Evolutionary conservation across 352 stramenopile species (phyloP), one percentile per base, ranked within the genome.

Genomic region (Globisporangium nagaii): DNA sequence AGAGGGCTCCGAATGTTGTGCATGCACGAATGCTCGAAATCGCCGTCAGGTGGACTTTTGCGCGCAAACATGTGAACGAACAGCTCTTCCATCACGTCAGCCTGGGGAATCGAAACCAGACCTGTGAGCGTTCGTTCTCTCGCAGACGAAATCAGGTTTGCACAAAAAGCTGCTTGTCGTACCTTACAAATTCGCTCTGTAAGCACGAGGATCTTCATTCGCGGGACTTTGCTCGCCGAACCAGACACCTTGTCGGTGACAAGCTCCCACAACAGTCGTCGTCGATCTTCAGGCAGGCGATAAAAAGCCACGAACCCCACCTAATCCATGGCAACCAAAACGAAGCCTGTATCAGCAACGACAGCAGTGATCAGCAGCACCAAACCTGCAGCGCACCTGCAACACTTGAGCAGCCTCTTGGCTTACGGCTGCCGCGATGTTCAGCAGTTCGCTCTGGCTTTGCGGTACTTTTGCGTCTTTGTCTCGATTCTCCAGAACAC

Each of bases 251-350:
- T 28, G 7, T 25, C 22, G 6, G 71, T 39, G n/a, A n/a, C n/a
- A 12, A 75, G 49, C 5, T 65, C 46, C 57, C 56, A 70, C 15
- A 74, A 34, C 12, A 75, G 25, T 17, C 19, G 25, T 1, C 60
- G 55, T 10, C 66, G 61, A 12, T 17, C 28, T 4, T n/a, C 9
- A 6, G 49, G n/a, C 2, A 35, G 44, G 0, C 71, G 71, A 39
- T 84, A 85, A 55, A 86, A 86, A 17, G 54, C 34, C 13, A 37
- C 43, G 41, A 86, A 86, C 13, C 75, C 74, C 44, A 81, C 66
- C 74, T 85, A 43, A 25, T 15, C 13, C 9, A 31, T 42, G 35
- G 6, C 10, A 41, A 2, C 35, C 35, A 19, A 12, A 22, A 41
- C 35, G 7, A 24, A 19, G 11, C 11, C 8, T n/a, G 17, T 22